Evolutionary conservation across 345 rosid species (phyloP).

Genomic region (Bretschneidera sinensis): DNA sequence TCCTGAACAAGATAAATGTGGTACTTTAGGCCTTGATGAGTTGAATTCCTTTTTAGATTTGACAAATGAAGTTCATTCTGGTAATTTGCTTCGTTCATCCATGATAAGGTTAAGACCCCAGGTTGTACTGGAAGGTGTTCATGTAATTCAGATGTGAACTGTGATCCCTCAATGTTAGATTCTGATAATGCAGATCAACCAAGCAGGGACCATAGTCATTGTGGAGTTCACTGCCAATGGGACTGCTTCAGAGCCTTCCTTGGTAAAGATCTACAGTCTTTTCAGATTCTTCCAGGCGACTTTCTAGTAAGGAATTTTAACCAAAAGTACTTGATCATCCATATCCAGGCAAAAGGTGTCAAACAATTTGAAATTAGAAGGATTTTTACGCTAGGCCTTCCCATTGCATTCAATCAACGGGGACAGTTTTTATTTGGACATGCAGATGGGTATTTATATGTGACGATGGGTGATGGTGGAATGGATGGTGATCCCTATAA

Average conservation of each 20-base stretch:
- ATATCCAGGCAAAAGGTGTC: too few relatives aligned
- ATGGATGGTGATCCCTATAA: conserved; percentile 33
- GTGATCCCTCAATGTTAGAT: conserved; percentile 72
- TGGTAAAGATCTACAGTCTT: conserved; percentile 17
- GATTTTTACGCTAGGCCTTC: conserved; percentile 52
- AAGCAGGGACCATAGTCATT: conserved; percentile 68
- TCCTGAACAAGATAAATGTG: conserved; percentile 54
- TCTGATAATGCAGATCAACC: conserved; percentile 53
- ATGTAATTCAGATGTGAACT: conserved; percentile 67
- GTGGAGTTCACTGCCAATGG: conserved; percentile 63
- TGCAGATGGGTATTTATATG: conserved; percentile 45
- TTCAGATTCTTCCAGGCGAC: not conserved
- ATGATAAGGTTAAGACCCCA: conserved; percentile 58
- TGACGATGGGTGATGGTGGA: conserved; percentile 52
- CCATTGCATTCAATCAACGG: conserved; percentile 33
- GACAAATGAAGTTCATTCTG: conserved; percentile 51
- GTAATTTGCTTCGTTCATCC: conserved; percentile 69
- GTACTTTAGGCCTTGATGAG: conserved; percentile 36
- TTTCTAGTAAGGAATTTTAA: conserved; percentile 13
- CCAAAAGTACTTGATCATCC: too few relatives aligned
- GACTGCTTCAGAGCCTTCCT: conserved; percentile 27
- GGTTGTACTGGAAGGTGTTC: conserved; percentile 76
- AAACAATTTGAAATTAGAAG: conserved; percentile 40
- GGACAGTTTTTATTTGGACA: conserved; percentile 60
- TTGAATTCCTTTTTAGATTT: conserved; percentile 60